A percentile compares a stretch with the other conserved stretches of the same genome.
phyloP scores from a whole-genome alignment of 768 basidiomycete species.

The Termitomyces sp. region DNA sequence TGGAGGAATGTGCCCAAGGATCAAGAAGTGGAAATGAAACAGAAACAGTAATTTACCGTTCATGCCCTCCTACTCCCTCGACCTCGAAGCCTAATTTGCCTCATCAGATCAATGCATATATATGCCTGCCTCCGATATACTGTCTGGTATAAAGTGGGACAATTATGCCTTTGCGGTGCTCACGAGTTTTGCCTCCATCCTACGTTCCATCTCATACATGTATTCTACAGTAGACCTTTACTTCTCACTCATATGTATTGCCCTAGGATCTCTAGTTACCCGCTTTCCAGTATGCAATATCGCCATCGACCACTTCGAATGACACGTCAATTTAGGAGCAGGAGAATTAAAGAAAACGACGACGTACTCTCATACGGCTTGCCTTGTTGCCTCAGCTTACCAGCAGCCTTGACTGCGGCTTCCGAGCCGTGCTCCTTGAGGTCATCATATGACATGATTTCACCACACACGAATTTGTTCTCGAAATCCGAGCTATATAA shows the following conservation, averaged over 20 bases:
- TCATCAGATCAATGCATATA: background rate
- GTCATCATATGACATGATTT: conserved; percentile 92
- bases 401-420: conserved; percentile 87
- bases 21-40: background rate
- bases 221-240: conserved; percentile 4
- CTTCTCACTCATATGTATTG: background rate
- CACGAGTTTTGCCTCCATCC: background rate
- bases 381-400: conserved; percentile 92
- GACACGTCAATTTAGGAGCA: background rate
- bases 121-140: background rate
- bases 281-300: conserved; percentile 90
- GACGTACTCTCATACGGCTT: conserved; percentile 91
- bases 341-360: background rate
- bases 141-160: background rate
- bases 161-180: background rate
- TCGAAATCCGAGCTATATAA: conserved; percentile 82
- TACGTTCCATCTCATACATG: background rate
- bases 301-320: conserved; percentile 74
- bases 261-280: conserved; percentile 35
- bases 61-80: background rate
- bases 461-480: conserved; percentile 96
- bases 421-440: conserved; percentile 90
- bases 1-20: background rate
- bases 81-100: background rate
- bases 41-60: background rate